Evolutionary conservation across 345 rosid species (phyloP).

Genomic region (Erysimum cheiranthoides): DNA sequence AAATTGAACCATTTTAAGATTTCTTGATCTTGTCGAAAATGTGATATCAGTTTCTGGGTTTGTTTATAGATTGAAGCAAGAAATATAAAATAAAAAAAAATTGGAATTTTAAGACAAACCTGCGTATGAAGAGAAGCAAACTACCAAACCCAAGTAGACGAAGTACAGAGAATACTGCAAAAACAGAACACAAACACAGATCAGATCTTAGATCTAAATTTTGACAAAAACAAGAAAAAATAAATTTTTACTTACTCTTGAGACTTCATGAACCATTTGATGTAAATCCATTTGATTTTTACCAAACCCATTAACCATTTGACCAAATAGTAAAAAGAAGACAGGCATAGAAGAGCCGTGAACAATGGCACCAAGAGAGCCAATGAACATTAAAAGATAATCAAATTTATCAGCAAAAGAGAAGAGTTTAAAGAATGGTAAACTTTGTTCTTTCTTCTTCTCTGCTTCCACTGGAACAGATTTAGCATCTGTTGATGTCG

Average conservation of each 20-base stretch:
- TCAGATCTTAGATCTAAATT: constrained; percentile 60
- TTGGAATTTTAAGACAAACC: constrained; percentile 51
- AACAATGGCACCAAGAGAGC: constrained; percentile 84
- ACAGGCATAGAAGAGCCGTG: constrained; percentile 99
- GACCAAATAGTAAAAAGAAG: constrained; percentile 91
- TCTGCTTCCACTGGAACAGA: constrained; percentile 73
- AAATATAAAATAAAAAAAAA: neutral
- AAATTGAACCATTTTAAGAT: too few species aligned
- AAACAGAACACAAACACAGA: constrained; percentile 9
- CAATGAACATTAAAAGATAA: constrained; percentile 74
- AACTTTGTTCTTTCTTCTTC: constrained; percentile 95
- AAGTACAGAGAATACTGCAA: constrained; percentile 96
- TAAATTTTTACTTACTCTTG: constrained; percentile 69
- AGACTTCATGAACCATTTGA: constrained; percentile 94
- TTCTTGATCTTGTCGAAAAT: neutral
- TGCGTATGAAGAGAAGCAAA: constrained; percentile 96
- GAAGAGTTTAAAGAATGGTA: constrained; percentile 92
- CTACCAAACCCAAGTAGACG: constrained; percentile 93
- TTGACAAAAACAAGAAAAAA: neutral
- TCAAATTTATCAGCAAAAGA: constrained; percentile 93
- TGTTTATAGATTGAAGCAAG: neutral
- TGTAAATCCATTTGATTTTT: constrained; percentile 89
- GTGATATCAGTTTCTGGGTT: constrained; percentile 19
- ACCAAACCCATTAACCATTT: constrained; percentile 99
- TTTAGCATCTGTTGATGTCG: constrained; percentile 48